Percentiles rank a stretch among this genome's conserved stretches.
Evolutionary conservation across 352 stramenopile species (phyloP).

Genomic region (Phytopythium litorale): DNA sequence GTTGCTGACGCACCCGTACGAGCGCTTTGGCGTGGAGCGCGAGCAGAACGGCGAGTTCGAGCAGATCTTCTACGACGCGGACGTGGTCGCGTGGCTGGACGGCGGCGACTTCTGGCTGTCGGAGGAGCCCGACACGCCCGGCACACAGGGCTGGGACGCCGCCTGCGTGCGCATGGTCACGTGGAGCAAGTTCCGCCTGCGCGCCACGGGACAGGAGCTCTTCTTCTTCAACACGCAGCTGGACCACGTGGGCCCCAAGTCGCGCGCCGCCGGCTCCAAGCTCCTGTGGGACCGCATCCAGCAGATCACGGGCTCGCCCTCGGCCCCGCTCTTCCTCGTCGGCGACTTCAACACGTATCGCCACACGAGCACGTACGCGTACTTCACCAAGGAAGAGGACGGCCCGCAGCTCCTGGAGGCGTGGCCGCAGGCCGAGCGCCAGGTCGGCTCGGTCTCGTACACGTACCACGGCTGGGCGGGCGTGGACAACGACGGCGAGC

Average conservation of each 20-base stretch:
- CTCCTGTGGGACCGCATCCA: conserved; percentile 68
- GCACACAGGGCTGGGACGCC: conserved; percentile 63
- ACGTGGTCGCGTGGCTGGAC: conserved; percentile 49
- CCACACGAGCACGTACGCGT: conserved; percentile 75
- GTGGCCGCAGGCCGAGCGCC: conserved; percentile 58
- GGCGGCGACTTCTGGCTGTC: conserved; percentile 77
- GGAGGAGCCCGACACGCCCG: conserved; percentile 47
- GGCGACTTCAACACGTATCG: conserved; percentile 88
- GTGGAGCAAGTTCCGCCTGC: conserved; percentile 66
- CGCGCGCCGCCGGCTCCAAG: conserved; percentile 49
- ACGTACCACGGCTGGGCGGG: conserved; percentile 87
- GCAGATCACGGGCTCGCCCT: conserved; percentile 31
- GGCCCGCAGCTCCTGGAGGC: conserved; percentile 67
- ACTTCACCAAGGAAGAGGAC: conserved; percentile 60
- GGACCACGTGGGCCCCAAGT: conserved; percentile 52
- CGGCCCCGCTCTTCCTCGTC: conserved; percentile 69
- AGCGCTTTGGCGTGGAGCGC: conserved; percentile 67
- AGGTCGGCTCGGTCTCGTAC: conserved; percentile 77
- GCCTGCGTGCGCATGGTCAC: conserved; percentile 68
- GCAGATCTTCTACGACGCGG: conserved; percentile 77
- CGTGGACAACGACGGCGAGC: conserved; percentile 79
- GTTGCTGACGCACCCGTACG: conserved; percentile 55
- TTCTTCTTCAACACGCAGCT: conserved; percentile 81
- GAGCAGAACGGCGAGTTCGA: conserved; percentile 75
- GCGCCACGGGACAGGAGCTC: conserved; percentile 56